These are phyloP conservation scores for Helichrysum umbraculigerum DNA, from an alignment of 129 eudicot species.

Conservation along the genomic window DNA sequence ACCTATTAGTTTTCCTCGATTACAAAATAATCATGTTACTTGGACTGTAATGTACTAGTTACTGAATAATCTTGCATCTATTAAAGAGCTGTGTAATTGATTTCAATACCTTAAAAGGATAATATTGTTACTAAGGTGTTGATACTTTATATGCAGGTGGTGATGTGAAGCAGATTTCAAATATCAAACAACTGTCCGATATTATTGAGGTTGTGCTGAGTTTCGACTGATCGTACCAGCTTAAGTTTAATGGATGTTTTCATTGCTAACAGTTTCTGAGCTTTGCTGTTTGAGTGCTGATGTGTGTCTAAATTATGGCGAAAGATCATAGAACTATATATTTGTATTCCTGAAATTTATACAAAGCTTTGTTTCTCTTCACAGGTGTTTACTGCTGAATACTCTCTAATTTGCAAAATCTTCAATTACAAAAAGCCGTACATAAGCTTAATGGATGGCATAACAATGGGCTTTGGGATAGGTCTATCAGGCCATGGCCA, in stretches of 20 bases:
- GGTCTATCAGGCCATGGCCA: slow-evolving; percentile 95
- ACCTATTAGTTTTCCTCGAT: too few relatives aligned
- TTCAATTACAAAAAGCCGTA: slow-evolving; percentile 80
- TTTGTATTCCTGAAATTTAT: slow-evolving; percentile 1
- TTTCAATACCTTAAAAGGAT: too few relatives aligned
- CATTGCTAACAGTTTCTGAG: neutral
- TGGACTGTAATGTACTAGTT: too few relatives aligned
- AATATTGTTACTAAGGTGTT: slow-evolving; percentile 2
- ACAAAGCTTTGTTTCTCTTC: neutral
- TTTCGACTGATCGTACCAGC: neutral
- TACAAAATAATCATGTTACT: too few relatives aligned
- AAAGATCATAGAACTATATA: slow-evolving; percentile 13
- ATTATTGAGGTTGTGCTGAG: slow-evolving; percentile 60
- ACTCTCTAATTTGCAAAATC: slow-evolving; percentile 83
- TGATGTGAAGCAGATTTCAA: slow-evolving; percentile 70
- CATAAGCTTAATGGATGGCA: slow-evolving; percentile 89
- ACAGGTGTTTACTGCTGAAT: slow-evolving; percentile 87
- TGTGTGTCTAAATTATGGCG: slow-evolving; percentile 4
- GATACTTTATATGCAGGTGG: slow-evolving; percentile 71
- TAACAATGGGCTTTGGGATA: slow-evolving; percentile 97
- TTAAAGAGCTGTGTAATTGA: too few relatives aligned
- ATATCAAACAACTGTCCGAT: slow-evolving; percentile 47
- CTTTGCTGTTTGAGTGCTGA: neutral
- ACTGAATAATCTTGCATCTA: too few relatives aligned
- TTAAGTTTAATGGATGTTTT: slow-evolving; percentile 6